Evolutionary conservation across 495 filamentous ascomycete genomes (phyloP), one percentile per base, ranked within the genome.

Genomic region (Cercophora scortea): DNA sequence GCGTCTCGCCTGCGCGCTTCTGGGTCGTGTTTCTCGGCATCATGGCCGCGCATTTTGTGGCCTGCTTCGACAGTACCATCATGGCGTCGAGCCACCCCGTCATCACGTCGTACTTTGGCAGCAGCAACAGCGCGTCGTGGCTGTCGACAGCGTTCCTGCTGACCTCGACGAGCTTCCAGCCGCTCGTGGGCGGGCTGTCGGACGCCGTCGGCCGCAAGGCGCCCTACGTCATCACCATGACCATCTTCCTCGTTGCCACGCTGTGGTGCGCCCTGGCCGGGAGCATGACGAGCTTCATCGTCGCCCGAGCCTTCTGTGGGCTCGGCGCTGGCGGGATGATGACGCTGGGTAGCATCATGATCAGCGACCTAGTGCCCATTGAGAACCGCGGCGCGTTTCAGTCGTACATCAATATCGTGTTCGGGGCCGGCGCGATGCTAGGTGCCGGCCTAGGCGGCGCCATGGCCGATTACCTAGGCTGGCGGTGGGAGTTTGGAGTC

Each of bases 51-150:
- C 63, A 72, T 49, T 74, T 75, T 45, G 60, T 75, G 15, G 62
- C 67, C 32, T 73, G 70, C 54, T 90, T 90, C 62, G 88, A 92
- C 69, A 75, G 77, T 32, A 90, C 87, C 7, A 76, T 90, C 58
- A 90, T 92, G 86, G 86, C 87, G 0, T 88, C 86, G 2, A 85
- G 79, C 42, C 87, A 92, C 65, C 88, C 87, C 8, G 85, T 88
- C 34, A 89, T 92, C 48, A 90, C 87, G 0, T 88, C 85, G 0
- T 79, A 88, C 59, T 90, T 92, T 63, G 71, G 83, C 47, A 77
- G 83, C 46, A 84, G 85, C 12, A 89, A 90, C 59, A 74, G 78
- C 15, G 87, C 87, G 7, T 89, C 86, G 9, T 92, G 88, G 88
- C 72, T 92, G 4, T 89, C 87, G 17, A 90, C 87, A 0, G 81